Conservation (phyloP, 345 rosid genomes). For the Eucalyptus cloeziana region DNA sequence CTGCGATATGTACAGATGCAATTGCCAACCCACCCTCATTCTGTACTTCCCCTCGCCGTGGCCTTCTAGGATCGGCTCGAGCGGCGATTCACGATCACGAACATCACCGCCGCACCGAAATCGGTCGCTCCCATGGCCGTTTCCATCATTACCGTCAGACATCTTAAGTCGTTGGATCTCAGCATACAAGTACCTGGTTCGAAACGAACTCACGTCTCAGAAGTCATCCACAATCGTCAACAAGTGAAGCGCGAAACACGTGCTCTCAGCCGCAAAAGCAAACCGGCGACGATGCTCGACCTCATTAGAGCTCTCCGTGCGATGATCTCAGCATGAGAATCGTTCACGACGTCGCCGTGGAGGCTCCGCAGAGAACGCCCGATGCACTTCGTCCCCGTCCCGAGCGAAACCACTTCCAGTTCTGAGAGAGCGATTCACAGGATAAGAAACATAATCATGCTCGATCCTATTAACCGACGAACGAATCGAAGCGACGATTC, state of each 20-base stretch:
- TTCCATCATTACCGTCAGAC: background rate
- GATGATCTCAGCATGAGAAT: slow-evolving; percentile 83
- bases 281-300: slow-evolving; percentile 3
- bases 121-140: background rate
- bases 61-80: slow-evolving; percentile 18
- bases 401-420: slow-evolving; percentile 58
- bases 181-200: slow-evolving; percentile 52
- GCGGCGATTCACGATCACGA: slow-evolving; percentile 1
- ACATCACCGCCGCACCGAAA: slow-evolving; percentile 9
- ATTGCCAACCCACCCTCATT: slow-evolving; percentile 48
- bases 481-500: background rate
- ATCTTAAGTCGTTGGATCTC: slow-evolving; percentile 37
- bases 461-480: background rate
- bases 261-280: background rate
- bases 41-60: slow-evolving; percentile 18
- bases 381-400: slow-evolving; percentile 85
- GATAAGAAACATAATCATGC: background rate
- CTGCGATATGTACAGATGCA: slow-evolving; percentile 82
- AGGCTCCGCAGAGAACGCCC: slow-evolving; percentile 50
- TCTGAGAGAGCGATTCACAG: slow-evolving; percentile 9
- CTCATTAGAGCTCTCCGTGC: slow-evolving; percentile 78
- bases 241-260: background rate
- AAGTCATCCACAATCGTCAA: background rate
- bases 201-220: background rate
- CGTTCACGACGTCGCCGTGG: slow-evolving; percentile 74